A percentile compares a stretch with the other conserved stretches of the same genome.
Conservation (phyloP, 345 rosid species). For the Arabidopsis thaliana region TAIR10.1 NC_003075.7:10399001-10399500, state of each 20-base stretch:
- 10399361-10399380: background rate
- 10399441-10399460: conserved; percentile 18
- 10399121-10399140: conserved; percentile 36
- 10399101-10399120: conserved; percentile 49
- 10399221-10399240: conserved; percentile 78
- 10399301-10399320: background rate
- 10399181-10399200: conserved; percentile 53
- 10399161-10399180: conserved; percentile 68
- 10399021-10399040: background rate
- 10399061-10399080: conserved; percentile 22
- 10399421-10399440: background rate
- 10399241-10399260: conserved; percentile 77
- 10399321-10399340: conserved; percentile 34
- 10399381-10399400: conserved; percentile 11
- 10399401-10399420: conserved; percentile 8
- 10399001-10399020: conserved; percentile 49
- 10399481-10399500: conserved; percentile 8
- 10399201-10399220: conserved; percentile 83
- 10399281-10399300: conserved; percentile 60
- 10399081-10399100: conserved; percentile 38
- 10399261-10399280: conserved; percentile 88
- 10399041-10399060: conserved; percentile 5
- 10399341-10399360: background rate
- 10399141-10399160: conserved; percentile 39
- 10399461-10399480: background rate